A percentile compares a stretch with the other conserved stretches of the same genome.
phyloP scores from a whole-genome alignment of 2,329 filamentous ascomycete species.

The Aspergillus persii region DNA sequence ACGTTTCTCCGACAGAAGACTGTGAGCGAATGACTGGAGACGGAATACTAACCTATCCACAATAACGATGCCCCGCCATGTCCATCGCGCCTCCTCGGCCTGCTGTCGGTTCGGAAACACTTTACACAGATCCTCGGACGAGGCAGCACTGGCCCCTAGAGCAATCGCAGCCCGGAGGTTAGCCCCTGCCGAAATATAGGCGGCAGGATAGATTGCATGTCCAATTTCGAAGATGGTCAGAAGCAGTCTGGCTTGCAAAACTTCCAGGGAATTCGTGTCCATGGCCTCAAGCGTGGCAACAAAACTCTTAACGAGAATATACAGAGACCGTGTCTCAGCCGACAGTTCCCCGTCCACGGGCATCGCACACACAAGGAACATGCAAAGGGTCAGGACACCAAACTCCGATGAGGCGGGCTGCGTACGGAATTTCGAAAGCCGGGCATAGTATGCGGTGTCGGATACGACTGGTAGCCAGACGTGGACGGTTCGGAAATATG shows the following conservation, averaged over 20 bases:
- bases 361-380: neutral
- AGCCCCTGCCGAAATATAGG: slow-evolving; percentile 1
- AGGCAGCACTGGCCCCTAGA: neutral
- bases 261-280: neutral
- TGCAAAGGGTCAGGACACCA: neutral
- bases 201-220: neutral
- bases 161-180: slow-evolving; percentile 1
- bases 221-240: slow-evolving; percentile 1
- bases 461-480: neutral
- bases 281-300: neutral
- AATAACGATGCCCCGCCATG: slow-evolving; percentile 1
- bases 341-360: neutral
- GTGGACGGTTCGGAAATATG: slow-evolving; percentile 2
- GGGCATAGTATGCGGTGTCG: neutral
- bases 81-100: slow-evolving; percentile 1
- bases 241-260: neutral
- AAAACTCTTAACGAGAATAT: neutral
- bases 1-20: too few relatives aligned
- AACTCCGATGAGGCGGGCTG: neutral
- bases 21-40: too few relatives aligned
- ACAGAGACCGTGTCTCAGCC: neutral
- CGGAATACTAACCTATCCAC: neutral
- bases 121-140: neutral
- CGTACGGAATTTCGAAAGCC: neutral
- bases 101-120: neutral